Evolutionary conservation across 192 early-diverging fungal species (phyloP), one percentile per base, ranked within the genome.

Genomic region (Ambispora gerdemannii): DNA sequence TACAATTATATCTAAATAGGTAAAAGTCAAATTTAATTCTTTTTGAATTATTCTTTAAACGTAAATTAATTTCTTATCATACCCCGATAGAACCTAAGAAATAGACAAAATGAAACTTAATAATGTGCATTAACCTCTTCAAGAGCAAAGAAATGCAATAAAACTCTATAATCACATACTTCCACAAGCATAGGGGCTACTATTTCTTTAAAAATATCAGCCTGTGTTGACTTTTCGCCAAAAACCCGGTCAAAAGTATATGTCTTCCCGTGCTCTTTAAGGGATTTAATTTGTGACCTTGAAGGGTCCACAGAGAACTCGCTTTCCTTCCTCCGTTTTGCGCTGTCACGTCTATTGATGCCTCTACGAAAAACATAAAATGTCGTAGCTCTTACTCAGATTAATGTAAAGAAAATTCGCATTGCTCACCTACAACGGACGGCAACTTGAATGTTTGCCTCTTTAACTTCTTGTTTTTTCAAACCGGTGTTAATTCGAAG

Each of bases 241-340:
- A 95, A 99, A 19, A 95, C 95, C 50, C 86, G 88, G 76, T 98
- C 97, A 79, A 95, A 98, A 43, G 80, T 88, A 73, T 91, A 97
- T 13, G 87, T 87, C 51, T 91, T 74, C 75, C 1, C 81, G 78
- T n/a, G 83, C 78, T 38, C 79, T 63, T 34, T 86, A 83, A 15
- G 75, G 78, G 2, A 85, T 61, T 19, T 73, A 83, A 2, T 80
- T 72, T 27, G 75, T 78, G 15, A 94, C 72, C 25, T 81, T 84
- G 83, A n/a, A 83, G 78, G 2, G 79, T 78, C 7, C 89, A 74
- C 3, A 82, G 77, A 4, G 95, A 79, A 19, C 81, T 77, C 8
- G 83, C 73, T 7, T 86, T 80, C 30, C 86, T 87, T 67, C 88
- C 90, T 64, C 89, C 89, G 31, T 77, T 75, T 27, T 86, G 82